Percentiles rank a stretch among this genome's conserved stretches.
Conservation (phyloP, 176 grass and related monocot genomes). For the Lolium multiflorum region DNA sequence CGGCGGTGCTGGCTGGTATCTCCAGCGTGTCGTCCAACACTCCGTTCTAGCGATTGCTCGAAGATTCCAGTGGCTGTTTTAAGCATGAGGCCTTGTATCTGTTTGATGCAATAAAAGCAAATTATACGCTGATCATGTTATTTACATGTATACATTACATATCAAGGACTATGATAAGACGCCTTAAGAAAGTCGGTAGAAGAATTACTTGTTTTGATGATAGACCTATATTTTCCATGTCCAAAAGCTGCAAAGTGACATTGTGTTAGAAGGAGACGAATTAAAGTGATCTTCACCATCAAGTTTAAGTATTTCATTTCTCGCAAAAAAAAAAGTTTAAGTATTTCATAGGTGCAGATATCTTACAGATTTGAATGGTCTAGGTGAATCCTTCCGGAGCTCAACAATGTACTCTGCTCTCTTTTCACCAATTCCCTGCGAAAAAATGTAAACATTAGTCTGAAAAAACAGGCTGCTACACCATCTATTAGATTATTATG, state of each 20-base stretch:
- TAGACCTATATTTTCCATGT: constrained; percentile 81
- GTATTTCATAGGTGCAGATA: constrained; percentile 5
- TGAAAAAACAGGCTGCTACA: constrained; percentile 27
- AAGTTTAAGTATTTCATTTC: not conserved
- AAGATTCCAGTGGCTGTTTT: constrained; percentile 68
- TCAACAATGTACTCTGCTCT: constrained; percentile 87
- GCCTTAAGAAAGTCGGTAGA: not conserved
- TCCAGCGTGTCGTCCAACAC: not conserved
- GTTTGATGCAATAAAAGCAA: constrained; percentile 4
- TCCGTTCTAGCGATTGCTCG: constrained; percentile 23
- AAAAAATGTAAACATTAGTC: constrained; percentile 1
- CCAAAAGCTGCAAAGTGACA: constrained; percentile 62
- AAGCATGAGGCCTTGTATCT: constrained; percentile 59
- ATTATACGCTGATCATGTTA: not conserved
- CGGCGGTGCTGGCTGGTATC: not conserved
- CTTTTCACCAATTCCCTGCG: constrained; percentile 82
- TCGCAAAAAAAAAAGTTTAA: too few relatives aligned
- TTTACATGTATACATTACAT: not conserved
- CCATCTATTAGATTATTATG: constrained; percentile 27
- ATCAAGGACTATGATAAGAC: not conserved
- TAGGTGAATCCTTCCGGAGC: constrained; percentile 61
- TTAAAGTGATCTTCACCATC: constrained; percentile 2
- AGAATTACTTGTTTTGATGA: constrained; percentile 75
- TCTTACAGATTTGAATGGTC: constrained; percentile 87
- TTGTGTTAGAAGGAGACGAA: constrained; percentile 39